Evolutionary conservation across 306 rosid species (phyloP), one percentile per base, ranked within the genome.

Genomic region (Abrus precatorius): DNA sequence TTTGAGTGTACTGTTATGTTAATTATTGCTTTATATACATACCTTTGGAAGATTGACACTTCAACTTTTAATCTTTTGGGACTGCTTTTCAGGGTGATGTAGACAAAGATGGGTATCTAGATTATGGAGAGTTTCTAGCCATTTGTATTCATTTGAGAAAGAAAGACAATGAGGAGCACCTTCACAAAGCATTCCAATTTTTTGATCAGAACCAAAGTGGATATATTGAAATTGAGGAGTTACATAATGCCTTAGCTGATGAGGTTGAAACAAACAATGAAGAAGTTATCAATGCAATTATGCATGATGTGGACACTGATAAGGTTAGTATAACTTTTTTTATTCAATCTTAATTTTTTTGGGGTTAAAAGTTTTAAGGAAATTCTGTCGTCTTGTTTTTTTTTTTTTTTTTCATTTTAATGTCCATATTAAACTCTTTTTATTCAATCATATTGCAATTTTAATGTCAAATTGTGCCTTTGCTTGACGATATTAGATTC

Each of bases 221-320:
- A 49, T 90, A 65, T 82, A 92, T 92, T 84, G 98, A 94, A 84
- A 83, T 89, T 76, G 98, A 92, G 48, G 98, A 94, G 84, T 84
- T 94, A 33, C 86, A 91, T 27, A 74, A 72, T 36, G 91, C 97
- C 57, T 87, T 94, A 69, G 88, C 57, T 32, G 97, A 92, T 65
- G 97, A 88, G 54, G 72, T 85, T n/a, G 97, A 92, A 12, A 2
- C 85, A 2, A 90, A 77, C 54, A 76, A 86, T 8, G 98, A 94
- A 75, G 97, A 94, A 83, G 93, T 92, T 84, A 84, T 91, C 33
- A 83, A 6, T 74, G 94, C 97, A 29, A 94, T 94, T 70, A 92
- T 94, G 92, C 96, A 87, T 28, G 98, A 94, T 57, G 98, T 92
- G 64, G 98, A 94, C 88, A 91, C 94, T 34, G 93, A 92, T 70